Evolutionary conservation across 352 stramenopile genomes (phyloP).

Genomic region (Globisporangium paroecandrum): DNA sequence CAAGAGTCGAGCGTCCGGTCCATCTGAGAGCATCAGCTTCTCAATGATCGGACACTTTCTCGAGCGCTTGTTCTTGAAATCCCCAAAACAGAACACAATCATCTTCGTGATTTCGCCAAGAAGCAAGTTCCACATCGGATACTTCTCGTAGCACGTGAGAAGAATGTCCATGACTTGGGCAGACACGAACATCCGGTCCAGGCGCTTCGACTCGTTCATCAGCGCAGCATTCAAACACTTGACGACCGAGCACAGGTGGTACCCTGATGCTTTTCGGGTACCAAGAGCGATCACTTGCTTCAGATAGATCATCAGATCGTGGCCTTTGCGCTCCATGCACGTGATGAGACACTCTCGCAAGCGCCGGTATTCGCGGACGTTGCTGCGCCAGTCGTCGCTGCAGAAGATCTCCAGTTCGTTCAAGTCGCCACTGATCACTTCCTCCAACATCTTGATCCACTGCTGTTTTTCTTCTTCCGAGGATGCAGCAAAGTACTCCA

Average conservation of each 20-base stretch:
- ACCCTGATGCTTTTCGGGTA: slow-evolving; percentile 59
- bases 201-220: slow-evolving; percentile 75
- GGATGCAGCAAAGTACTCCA: slow-evolving; percentile 73
- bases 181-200: slow-evolving; percentile 81
- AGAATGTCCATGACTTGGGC: slow-evolving; percentile 67
- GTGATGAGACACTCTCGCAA: slow-evolving; percentile 78
- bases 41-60: slow-evolving; percentile 75
- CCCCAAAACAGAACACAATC: slow-evolving; percentile 76
- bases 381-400: slow-evolving; percentile 87
- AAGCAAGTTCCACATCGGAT: slow-evolving; percentile 72
- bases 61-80: slow-evolving; percentile 87
- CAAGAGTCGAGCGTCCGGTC: slow-evolving; percentile 48
- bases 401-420: slow-evolving; percentile 86
- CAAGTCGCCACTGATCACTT: slow-evolving; percentile 77
- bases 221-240: slow-evolving; percentile 74
- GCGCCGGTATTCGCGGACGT: slow-evolving; percentile 75
- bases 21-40: slow-evolving; percentile 53
- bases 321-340: slow-evolving; percentile 77
- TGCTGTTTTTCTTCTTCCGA: slow-evolving; percentile 60
- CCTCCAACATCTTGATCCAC: slow-evolving; percentile 69
- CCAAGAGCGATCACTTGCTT: slow-evolving; percentile 73
- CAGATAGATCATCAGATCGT: slow-evolving; percentile 79
- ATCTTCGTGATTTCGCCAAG: slow-evolving; percentile 85
- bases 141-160: slow-evolving; percentile 79
- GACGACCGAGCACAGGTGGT: slow-evolving; percentile 69